Evolutionary conservation across 108 stramenopile species (phyloP).

Genomic region (Skeletonema costatum): DNA sequence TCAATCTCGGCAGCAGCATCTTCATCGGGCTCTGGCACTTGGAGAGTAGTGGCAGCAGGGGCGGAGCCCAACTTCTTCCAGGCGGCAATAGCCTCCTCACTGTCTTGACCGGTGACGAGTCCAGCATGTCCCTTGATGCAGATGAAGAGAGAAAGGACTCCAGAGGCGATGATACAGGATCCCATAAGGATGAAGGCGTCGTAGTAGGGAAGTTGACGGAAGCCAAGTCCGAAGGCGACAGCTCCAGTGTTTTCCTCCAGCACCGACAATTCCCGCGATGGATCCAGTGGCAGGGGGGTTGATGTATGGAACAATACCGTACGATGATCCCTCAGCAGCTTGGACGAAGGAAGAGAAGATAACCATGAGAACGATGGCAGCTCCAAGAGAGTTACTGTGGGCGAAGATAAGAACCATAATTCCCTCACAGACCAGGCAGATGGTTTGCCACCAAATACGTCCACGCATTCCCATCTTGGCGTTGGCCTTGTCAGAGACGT

Average conservation of each 20-base stretch:
- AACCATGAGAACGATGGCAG: conserved; percentile 70
- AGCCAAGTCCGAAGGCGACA: conserved; percentile 61
- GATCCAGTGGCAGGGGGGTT: conserved; percentile 76
- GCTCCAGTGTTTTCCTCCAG: conserved; percentile 73
- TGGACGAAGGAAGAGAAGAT: conserved; percentile 85
- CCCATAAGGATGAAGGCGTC: conserved; percentile 56
- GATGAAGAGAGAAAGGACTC: conserved; percentile 31
- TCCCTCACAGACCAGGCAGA: conserved; percentile 66
- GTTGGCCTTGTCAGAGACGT: conserved; percentile 43
- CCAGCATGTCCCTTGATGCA: conserved; percentile 61
- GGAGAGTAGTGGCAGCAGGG: background rate
- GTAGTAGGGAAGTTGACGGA: conserved; percentile 19
- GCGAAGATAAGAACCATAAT: conserved; percentile 72
- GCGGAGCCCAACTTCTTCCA: background rate
- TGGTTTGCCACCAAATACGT: conserved; percentile 60
- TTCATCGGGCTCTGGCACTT: background rate
- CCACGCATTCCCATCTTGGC: conserved; percentile 68
- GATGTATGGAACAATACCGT: conserved; percentile 87
- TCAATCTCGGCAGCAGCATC: background rate
- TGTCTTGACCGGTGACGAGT: conserved; percentile 46
- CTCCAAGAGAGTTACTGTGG: conserved; percentile 40
- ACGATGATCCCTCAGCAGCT: conserved; percentile 78
- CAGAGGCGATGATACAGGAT: conserved; percentile 23
- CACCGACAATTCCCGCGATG: conserved; percentile 84
- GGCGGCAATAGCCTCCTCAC: conserved; percentile 2